Evolutionary conservation across 208 protist species (phyloP).

Genomic region (Hexamita inflata): DNA sequence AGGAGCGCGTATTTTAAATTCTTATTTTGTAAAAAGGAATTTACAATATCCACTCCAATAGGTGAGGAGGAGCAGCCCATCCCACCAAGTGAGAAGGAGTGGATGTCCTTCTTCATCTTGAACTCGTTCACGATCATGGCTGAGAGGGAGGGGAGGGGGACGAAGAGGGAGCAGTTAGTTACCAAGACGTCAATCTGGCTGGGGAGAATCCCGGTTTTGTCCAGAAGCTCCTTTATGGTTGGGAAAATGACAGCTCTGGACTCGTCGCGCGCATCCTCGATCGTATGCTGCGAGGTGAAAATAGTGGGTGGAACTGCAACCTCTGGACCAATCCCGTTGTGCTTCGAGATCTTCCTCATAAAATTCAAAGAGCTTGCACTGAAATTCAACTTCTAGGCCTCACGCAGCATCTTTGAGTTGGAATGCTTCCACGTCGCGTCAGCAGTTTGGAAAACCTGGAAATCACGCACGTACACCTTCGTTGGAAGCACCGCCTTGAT

Average conservation of each 20-base stretch:
- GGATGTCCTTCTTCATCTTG: not conserved
- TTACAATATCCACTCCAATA: conserved; percentile 24
- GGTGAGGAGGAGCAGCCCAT: conserved; percentile 15
- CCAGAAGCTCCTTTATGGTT: conserved; percentile 41
- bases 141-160: not conserved
- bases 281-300: conserved; percentile 27
- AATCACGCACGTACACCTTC: conserved; percentile 49
- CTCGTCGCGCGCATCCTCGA: conserved; percentile 41
- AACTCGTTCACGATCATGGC: conserved; percentile 28
- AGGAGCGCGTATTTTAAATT: too few relatives aligned
- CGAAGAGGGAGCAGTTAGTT: conserved; percentile 18
- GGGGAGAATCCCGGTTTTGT: conserved; percentile 32
- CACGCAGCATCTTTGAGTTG: conserved; percentile 23
- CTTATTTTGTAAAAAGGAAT: too few relatives aligned
- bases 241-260: conserved; percentile 37
- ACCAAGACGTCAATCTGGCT: not conserved
- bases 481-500: not conserved
- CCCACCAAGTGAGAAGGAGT: not conserved
- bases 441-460: conserved; percentile 43
- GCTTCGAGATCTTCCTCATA: conserved; percentile 39
- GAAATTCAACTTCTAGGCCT: conserved; percentile 44
- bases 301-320: conserved; percentile 41
- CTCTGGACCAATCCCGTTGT: conserved; percentile 42
- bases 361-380: conserved; percentile 43
- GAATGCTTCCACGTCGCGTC: conserved; percentile 8